Evolutionary conservation across 2,329 filamentous ascomycete genomes (phyloP), one percentile per base, ranked within the genome.

Genomic region (Ceratocystis variospora): DNA sequence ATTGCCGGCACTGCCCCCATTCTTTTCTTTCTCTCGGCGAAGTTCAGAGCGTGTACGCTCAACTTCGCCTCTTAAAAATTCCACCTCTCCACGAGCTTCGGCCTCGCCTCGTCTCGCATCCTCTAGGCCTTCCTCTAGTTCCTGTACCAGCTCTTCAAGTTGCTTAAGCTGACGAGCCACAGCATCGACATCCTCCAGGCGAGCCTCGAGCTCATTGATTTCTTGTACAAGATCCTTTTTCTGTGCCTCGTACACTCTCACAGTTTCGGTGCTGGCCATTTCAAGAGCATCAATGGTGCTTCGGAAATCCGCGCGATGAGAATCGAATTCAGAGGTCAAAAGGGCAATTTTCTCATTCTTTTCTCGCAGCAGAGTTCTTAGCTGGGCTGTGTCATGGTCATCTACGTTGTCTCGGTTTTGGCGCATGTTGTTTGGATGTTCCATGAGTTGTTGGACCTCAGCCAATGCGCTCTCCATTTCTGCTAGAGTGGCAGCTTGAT

Each of bases 251-350:
- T 99, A 99, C 15, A 99, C 93, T 31, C 93, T 83, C 76, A 96
- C 89, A 0, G 94, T 99, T 77, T 99, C 94, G 0, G 91, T 89
- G 73, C 91, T 96, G 1, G 94, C 95, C 78, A 97, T 84, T 75
- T 99, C 94, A 63, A 99, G 80, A 0, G 93, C 96, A 76, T 99
- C 94, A 69, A 99, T 94, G 19, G 94, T 99, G 75, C 90, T 96
- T 70, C 94, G 82, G 76, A 99, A 99, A 75, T 99, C 94, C 19
- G 94, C 93, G 67, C 94, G 84, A 74, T 99, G 93, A 8, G 88
- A 85, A 73, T 99, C 94, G 72, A 99, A 99, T 73, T 99, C 94
- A 7, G 89, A 85, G 0, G 92, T 97, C 71, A 99, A 82, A 80
- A 93, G 87, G 31, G 88, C 86, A 70, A 99, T 96, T 78, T 92